A percentile compares a stretch with the other conserved stretches of the same genome.
phyloP scores from a whole-genome alignment of 345 rosid genomes.

The Hirschfeldia incana region DNA sequence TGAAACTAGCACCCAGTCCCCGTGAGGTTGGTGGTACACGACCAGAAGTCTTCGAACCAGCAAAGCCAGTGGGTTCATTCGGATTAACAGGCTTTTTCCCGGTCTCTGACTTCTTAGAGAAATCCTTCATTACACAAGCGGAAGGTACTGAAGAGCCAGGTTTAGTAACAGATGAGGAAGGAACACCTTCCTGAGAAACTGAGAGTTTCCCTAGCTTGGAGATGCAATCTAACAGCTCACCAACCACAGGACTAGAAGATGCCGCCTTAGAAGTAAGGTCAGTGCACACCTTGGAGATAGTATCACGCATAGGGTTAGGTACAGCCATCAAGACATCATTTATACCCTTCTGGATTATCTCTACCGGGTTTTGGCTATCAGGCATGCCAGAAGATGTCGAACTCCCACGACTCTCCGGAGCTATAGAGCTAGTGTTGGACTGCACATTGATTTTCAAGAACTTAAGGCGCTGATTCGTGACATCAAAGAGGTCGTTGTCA shows the following conservation, averaged over 20 bases:
- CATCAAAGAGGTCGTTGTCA: constrained; percentile 72
- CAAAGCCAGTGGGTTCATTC: constrained; percentile 14
- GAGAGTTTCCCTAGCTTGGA: constrained; percentile 39
- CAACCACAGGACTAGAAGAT: constrained; percentile 45
- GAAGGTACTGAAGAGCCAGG: constrained; percentile 33
- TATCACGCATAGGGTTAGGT: constrained; percentile 60
- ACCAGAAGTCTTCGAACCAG: constrained; percentile 13
- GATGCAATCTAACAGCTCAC: constrained; percentile 38
- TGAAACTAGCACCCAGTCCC: constrained; percentile 36
- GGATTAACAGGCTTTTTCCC: constrained; percentile 21
- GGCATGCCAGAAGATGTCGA: constrained; percentile 62
- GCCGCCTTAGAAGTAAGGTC: constrained; percentile 63
- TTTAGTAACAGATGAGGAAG: not conserved
- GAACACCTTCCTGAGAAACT: not conserved
- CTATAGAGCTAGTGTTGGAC: constrained; percentile 39
- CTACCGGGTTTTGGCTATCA: constrained; percentile 40
- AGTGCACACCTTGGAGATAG: constrained; percentile 51
- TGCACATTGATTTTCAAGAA: constrained; percentile 65
- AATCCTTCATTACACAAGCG: constrained; percentile 31
- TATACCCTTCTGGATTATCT: constrained; percentile 44
- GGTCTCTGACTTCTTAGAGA: constrained; percentile 21
- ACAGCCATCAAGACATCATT: constrained; percentile 60
- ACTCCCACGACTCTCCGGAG: constrained; percentile 52
- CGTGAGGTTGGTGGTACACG: constrained; percentile 13
- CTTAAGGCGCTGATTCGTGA: constrained; percentile 66